These are phyloP conservation scores for Melampsora larici-populina DNA, from an alignment of 1,284 basidiomycete species.

Conservation along the genomic window DNA sequence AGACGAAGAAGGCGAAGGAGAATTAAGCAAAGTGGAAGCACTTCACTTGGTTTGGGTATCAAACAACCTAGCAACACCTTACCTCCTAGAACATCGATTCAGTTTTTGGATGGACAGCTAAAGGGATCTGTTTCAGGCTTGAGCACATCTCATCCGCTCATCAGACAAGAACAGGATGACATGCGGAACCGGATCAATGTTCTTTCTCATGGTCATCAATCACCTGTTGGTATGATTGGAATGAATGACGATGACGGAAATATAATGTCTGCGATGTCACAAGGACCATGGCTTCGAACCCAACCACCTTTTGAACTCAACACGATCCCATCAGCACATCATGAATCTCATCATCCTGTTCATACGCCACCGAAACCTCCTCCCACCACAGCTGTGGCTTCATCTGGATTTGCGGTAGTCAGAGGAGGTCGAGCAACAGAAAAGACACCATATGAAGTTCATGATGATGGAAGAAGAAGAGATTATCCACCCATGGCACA, in stretches of 20 bases:
- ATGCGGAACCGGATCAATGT: too few species aligned
- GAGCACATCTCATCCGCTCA: neutral
- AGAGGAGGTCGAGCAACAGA: constrained; percentile 53
- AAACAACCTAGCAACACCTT: neutral
- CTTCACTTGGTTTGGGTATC: neutral
- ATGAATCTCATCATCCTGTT: neutral
- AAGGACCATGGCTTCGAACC: constrained; percentile 31
- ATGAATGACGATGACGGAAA: constrained; percentile 39
- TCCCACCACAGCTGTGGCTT: constrained; percentile 34
- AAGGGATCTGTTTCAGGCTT: neutral
- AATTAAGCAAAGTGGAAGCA: neutral
- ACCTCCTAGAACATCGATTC: neutral
- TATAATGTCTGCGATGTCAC: constrained; percentile 43
- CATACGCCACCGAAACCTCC: neutral
- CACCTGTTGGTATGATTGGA: neutral
- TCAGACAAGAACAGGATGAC: neutral
- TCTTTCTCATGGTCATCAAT: too few species aligned
- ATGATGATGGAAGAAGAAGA: constrained; percentile 31
- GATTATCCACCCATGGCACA: constrained; percentile 17
- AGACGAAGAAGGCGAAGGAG: neutral
- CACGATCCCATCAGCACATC: neutral
- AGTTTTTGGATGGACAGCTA: neutral
- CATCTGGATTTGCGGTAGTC: constrained; percentile 52
- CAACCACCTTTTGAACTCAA: neutral
- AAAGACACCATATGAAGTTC: constrained; percentile 48